A percentile compares a stretch with the other conserved stretches of the same genome.
phyloP scores from a whole-genome alignment of 2,329 filamentous ascomycete species.

The Ilyonectria sp. region DNA sequence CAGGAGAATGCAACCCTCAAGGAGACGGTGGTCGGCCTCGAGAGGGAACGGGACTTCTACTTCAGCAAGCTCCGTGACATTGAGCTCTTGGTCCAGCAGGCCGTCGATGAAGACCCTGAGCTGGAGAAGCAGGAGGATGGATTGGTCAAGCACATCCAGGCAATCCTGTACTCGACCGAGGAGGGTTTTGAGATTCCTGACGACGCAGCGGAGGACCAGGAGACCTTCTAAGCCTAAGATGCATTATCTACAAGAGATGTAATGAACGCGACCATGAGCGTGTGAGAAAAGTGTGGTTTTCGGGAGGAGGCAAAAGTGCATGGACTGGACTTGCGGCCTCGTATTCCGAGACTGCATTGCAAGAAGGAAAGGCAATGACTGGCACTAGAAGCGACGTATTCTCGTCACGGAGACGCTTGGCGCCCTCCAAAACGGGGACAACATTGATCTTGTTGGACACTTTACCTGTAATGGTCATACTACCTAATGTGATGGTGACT shows the following conservation, averaged over 20 bases:
- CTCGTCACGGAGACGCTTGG: conserved; percentile 28
- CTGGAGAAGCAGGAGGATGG: conserved; percentile 94
- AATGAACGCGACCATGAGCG: conserved; percentile 49
- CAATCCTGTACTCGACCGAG: conserved; percentile 97
- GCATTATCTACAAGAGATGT: conserved; percentile 34
- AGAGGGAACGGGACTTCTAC: conserved; percentile 98
- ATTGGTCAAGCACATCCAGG: conserved; percentile 95
- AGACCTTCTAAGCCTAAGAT: conserved; percentile 75
- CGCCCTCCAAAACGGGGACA: conserved; percentile 21
- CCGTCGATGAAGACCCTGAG: conserved; percentile 92
- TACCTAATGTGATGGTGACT: conserved; percentile 5
- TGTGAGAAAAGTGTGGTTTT: conserved; percentile 36
- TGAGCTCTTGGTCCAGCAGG: conserved; percentile 92
- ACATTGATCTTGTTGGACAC: conserved; percentile 39
- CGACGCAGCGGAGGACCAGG: conserved; percentile 81
- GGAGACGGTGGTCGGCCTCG: conserved; percentile 94
- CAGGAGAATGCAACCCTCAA: conserved; percentile 91
- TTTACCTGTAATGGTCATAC: conserved; percentile 15
- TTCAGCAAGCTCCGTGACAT: conserved; percentile 99
- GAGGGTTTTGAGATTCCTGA: conserved; percentile 91
- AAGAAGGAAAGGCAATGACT: conserved; percentile 35
- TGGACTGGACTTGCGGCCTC: conserved; percentile 48
- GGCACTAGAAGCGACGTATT: conserved; percentile 46
- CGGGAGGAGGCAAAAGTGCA: conserved; percentile 41
- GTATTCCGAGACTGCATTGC: conserved; percentile 37